Evolutionary conservation across 2,329 filamentous ascomycete genomes (phyloP).

Genomic region (Clonostachys rosea): DNA sequence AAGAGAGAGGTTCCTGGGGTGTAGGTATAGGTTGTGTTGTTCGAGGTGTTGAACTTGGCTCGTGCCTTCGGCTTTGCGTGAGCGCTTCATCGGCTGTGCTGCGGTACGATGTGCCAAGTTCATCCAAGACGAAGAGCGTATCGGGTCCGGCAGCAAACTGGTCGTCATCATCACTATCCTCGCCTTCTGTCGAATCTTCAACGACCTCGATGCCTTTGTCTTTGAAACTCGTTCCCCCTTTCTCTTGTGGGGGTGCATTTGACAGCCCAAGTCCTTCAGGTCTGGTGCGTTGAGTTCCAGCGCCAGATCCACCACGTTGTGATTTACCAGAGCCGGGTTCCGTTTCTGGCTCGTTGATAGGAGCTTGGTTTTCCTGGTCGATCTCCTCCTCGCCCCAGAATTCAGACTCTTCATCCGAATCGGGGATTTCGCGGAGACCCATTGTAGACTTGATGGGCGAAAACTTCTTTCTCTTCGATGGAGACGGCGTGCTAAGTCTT

Average conservation of each 20-base stretch:
- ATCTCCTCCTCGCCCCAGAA: background rate
- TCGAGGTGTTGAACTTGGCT: background rate
- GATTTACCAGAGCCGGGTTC: background rate
- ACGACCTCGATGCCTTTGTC: background rate
- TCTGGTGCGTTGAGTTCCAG: background rate
- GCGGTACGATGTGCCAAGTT: conserved; percentile 15
- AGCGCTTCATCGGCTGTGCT: too few species aligned
- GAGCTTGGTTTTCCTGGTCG: conserved; percentile 3
- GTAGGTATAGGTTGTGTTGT: background rate
- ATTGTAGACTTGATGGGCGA: background rate
- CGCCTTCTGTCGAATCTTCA: background rate
- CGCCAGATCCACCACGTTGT: background rate
- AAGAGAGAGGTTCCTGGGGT: background rate
- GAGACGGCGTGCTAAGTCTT: conserved; percentile 1
- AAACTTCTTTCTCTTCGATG: conserved; percentile 9
- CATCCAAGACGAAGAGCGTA: conserved; percentile 25
- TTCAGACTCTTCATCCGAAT: conserved; percentile 40
- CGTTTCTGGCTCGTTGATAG: too few species aligned
- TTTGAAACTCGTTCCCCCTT: background rate
- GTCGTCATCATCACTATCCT: conserved; percentile 3
- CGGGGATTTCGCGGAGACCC: conserved; percentile 34
- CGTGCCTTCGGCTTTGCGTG: background rate
- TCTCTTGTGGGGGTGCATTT: background rate
- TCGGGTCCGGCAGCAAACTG: conserved; percentile 19
- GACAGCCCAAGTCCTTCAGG: too few species aligned